Evolutionary conservation across 352 stramenopile genomes (phyloP), one percentile per base, ranked within the genome.

Genomic region (Nothophytophthora sp.): DNA sequence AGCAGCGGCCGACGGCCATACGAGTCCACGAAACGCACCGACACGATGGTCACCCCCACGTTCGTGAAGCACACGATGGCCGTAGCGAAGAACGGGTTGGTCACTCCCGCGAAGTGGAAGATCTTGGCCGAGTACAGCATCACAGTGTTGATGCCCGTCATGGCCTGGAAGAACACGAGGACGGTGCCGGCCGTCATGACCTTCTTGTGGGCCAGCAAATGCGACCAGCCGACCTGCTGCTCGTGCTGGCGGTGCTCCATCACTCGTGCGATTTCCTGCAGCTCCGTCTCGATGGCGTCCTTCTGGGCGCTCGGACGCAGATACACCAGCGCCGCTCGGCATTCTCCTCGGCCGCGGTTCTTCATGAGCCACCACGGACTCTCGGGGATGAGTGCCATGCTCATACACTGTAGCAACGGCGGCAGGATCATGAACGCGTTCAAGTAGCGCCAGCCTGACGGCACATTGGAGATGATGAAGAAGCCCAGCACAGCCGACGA

Each of bases 61-160:
- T 96, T 96, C 24, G 70, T 72, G 10, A 89, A 62, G 10, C 71
- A 63, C 16, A 96, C 85, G 3, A 91, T 65, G 5, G 78, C 71
- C 0, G 86, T 96, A 10, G 82, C 85, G 20, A 95, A 68, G 43
- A 95, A 89, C 29, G 88, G 85, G 37, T 92, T 88, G 16, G 83
- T 84, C 35, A 96, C 81, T 46, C 88, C 88, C 10, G 88, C 88
- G 51, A 97, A 86, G 41, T 91, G 74, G 53, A 97, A 96, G 55
- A 97, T 96, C 58, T 92, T 94, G 41, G 86, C 82, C 4, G 86
- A 96, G 55, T 97, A 97, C 24, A 97, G 62, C 70, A 96, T 93
- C 24, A 97, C 89, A 7, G 84, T 96, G 67, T 97, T 97, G 64
- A 97, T 96, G 1, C 89, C 89, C 24, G 89, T 95, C 73, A 96